Evolutionary conservation across 352 stramenopile species (phyloP), one percentile per base, ranked within the genome.

Genomic region (Globisporangium solare): DNA sequence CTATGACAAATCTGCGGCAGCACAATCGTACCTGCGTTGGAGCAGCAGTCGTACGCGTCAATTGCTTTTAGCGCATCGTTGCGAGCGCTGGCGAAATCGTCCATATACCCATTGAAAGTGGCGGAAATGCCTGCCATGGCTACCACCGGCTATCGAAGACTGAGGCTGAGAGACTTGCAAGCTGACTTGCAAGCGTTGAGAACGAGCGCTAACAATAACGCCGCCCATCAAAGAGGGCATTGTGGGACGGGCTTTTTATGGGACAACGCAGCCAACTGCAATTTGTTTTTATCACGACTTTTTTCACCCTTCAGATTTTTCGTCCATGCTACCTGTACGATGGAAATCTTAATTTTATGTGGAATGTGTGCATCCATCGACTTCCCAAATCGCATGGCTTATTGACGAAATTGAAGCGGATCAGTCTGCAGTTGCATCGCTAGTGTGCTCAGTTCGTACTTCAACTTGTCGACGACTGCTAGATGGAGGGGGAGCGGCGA

Each of bases 401-500:
- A 61, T n/a, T 40, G 50, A 17, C 54, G 35, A 35, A 35, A 6
- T 20, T 61, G 39, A 12, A 68, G 52, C 11, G 61, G 57, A 51
- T 68, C 61, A 3, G 27, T 56, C 17, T 8, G 18, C 15, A 74
- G 35, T 31, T 77, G 69, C 42, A 15, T 54, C 17, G 35, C 39
- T 17, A 77, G 31, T 27, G 49, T 7, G 18, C 49, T 51, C 18
- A 66, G 14, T 32, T 79, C 65, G 21, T 59, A 54, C 5, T 45
- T 40, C 12, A 74, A 31, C 39, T 52, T 61, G 47, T 79, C 71
- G 14, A 90, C 66, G 3, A 54, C 71, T 14, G 70, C 66, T 18
- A 92, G 57, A 60, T 92, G 74, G 1, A 89, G 58, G 15, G 82
- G 82, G 3, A 87, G 58, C 13, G 82, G 82, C 6, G 76, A 89